Base-by-base conservation (phyloP, 441 rosid genomes). In the Pelargonium myrrhifolium region DNA sequence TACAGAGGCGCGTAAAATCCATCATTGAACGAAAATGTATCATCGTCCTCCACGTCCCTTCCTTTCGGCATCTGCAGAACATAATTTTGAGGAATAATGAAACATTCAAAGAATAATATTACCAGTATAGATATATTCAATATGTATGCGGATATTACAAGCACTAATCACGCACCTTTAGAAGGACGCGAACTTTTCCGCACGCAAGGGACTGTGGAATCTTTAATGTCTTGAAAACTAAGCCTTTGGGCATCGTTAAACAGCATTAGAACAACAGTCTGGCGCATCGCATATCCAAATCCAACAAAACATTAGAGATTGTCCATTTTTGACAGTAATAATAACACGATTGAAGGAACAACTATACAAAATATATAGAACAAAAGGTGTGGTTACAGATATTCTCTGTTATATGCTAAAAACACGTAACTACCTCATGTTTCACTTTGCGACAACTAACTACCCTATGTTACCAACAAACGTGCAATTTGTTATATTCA, bases 211-310 rank as follows among this genome's bases (percentile, higher is more conserved):
- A 95, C 78, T 92, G 99, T 71, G 67, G 98, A 83, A 61, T 92
- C 99, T 78, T 89, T 95, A 59, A 95, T 86, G 77, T 95, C 96
- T 86, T 87, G 90, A 74, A 92, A 87, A 83, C 89, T 87, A 77
- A 95, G 95, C 80, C 80, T 90, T 75, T 82, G 82, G 74, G 96
- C 97, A 77, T 95, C 97, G 68, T 92, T 95, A 77, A 95, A 95
- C 75, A 95, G 86, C 99, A 95, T 95, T 75, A 95, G 78, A 70
- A 92, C 99, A 21, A 95, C 96, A 18, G 96, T 88, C 99, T 95
- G 87, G 70, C 77, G 74, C 24, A 73, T 9, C 49, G 75, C 49
- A 72, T 59, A 4, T 63, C 9, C 15, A 68, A 20, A 45, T n/a
- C 68, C 72, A 62, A 15, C 24, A 17, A 67, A 58, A 45, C 6